Evolutionary conservation across 106 monocot genomes (phyloP).

Genomic region (Dactylorhiza incarnata): DNA sequence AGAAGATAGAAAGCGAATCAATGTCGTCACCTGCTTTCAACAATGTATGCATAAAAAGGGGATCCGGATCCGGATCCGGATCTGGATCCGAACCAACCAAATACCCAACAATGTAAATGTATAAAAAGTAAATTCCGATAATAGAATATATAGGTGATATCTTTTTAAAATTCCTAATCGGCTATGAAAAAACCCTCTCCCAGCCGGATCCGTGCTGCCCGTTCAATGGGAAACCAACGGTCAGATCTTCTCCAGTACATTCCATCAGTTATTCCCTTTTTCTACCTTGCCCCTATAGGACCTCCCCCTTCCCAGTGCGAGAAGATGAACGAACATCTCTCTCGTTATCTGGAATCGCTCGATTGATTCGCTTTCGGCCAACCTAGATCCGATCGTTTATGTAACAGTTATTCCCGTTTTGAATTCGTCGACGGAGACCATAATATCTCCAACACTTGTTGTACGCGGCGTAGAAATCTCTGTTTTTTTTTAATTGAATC

Average conservation of each 20-base stretch:
- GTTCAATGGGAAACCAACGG: slow-evolving; percentile 3
- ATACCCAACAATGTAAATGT: too few relatives aligned
- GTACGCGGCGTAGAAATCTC: neutral
- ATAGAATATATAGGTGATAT: too few relatives aligned
- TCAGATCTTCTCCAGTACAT: neutral
- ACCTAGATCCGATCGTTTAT: neutral
- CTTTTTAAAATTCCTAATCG: too few relatives aligned
- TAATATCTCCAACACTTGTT: neutral
- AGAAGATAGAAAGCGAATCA: too few relatives aligned
- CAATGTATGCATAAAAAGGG: too few relatives aligned
- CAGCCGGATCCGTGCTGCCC: neutral
- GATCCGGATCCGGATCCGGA: too few relatives aligned
- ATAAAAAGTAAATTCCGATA: too few relatives aligned
- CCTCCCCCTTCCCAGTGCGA: too few relatives aligned
- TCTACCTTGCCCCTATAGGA: neutral
- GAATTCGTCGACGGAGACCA: neutral
- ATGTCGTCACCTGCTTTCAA: too few relatives aligned
- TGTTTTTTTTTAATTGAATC: neutral
- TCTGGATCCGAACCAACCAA: too few relatives aligned
- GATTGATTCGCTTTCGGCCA: neutral
- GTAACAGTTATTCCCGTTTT: neutral
- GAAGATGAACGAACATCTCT: neutral
- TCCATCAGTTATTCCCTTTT: neutral
- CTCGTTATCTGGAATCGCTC: neutral
- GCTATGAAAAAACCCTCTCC: neutral